A percentile compares a stretch with the other conserved stretches of the same genome.
phyloP scores from a whole-genome alignment of 129 eudicot species.

The Oenanthe sinensis region DNA sequence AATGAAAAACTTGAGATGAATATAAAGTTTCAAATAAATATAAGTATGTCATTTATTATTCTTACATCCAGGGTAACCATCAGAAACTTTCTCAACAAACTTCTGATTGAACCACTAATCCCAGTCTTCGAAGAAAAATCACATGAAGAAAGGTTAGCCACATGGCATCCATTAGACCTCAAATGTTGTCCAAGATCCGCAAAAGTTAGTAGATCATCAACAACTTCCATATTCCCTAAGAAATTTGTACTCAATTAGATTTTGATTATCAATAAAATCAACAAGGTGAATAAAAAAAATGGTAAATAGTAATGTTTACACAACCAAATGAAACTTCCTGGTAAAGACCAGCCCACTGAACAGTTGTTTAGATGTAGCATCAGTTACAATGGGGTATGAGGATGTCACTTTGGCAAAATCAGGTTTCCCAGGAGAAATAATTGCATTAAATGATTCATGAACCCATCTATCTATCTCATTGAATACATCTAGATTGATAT shows the following conservation, averaged over 20 bases:
- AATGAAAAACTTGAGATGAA: not conserved
- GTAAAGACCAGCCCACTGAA: constrained; percentile 60
- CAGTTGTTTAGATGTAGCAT: constrained; percentile 41
- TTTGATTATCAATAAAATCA: not conserved
- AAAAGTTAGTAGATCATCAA: constrained; percentile 78
- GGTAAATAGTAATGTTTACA: not conserved
- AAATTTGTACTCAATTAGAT: constrained; percentile 4
- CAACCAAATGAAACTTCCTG: constrained; percentile 34
- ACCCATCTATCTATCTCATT: constrained; percentile 58
- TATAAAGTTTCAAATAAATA: not conserved
- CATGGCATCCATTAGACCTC: constrained; percentile 57
- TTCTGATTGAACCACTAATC: constrained; percentile 70
- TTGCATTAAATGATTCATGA: constrained; percentile 45
- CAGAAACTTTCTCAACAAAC: constrained; percentile 57
- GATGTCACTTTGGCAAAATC: constrained; percentile 33
- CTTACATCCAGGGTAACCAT: constrained; percentile 58
- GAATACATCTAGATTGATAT: constrained; percentile 47
- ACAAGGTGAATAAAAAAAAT: not conserved
- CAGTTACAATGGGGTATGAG: constrained; percentile 45
- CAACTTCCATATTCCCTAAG: constrained; percentile 81
- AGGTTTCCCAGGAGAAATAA: constrained; percentile 40
- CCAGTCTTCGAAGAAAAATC: constrained; percentile 77
- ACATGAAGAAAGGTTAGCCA: constrained; percentile 74
- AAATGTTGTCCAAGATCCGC: constrained; percentile 65
- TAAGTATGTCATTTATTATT: not conserved